These are phyloP conservation scores for Raphanus hybrid DNA, from an alignment of 441 rosid genomes.

Conservation along the genomic window DNA sequence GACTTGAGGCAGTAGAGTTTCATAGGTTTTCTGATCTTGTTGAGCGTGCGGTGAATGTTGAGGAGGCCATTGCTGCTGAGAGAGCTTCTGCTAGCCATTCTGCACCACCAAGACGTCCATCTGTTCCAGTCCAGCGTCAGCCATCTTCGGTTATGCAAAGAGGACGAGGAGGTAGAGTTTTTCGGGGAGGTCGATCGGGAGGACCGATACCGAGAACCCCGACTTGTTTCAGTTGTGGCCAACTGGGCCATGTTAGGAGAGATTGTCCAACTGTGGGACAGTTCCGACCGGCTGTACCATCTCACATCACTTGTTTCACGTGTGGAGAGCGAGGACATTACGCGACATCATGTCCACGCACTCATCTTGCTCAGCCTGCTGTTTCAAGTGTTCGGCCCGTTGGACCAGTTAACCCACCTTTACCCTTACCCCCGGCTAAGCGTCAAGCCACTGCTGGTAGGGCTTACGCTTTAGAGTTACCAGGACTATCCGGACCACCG, in stretches of 20 bases:
- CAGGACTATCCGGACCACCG: background rate
- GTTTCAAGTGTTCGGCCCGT: no score
- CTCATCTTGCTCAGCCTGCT: background rate
- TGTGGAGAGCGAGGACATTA: background rate
- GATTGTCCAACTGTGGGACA: background rate
- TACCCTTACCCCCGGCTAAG: no score
- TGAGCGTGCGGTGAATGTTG: no score
- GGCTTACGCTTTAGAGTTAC: background rate
- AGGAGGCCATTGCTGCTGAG: background rate
- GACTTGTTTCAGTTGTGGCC: background rate
- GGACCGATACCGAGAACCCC: background rate
- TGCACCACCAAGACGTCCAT: background rate
- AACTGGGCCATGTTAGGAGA: background rate
- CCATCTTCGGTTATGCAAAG: background rate
- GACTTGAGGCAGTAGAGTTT: background rate
- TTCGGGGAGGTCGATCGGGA: background rate
- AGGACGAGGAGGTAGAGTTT: background rate
- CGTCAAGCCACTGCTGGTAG: background rate
- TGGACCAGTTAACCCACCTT: no score
- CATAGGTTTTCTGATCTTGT: no score
- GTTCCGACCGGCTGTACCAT: background rate
- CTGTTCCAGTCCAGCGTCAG: background rate
- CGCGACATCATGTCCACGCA: background rate
- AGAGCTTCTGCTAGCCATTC: background rate
- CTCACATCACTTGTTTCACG: background rate